Evolutionary conservation across 2,329 filamentous ascomycete genomes (phyloP), one percentile per base, ranked within the genome.

Genomic region (Nemania bipapillata): DNA sequence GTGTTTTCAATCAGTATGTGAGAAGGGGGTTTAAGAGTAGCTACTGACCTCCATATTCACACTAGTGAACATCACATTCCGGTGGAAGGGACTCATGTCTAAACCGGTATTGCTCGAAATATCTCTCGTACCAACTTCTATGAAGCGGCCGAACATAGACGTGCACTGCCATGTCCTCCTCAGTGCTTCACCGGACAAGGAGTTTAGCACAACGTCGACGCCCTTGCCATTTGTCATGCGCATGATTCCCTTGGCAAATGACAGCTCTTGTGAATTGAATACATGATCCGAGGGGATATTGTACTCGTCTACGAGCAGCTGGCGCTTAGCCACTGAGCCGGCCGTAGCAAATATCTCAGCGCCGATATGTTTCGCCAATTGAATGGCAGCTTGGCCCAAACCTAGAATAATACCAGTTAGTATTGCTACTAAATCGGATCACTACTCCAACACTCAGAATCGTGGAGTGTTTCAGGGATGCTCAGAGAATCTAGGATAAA

Each of bases 131-230:
- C 70, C 66, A 6, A 73, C 49, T 28, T 68, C 62, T 5, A 69
- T 11, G 70, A 85, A 81, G 1, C 75, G 76, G 0, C 82, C 83
- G 57, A 80, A 82, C 0, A 76, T 70, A 0, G 83, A 81, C 1
- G 86, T 72, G 52, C 81, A 83, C 1, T 79, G 70, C 80, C 79
- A 84, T 0, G 79, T 77, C 0, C 79, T 77, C 3, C 78, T 79
- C 0, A 84, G 74, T 0, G 77, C 62, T 4, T 82, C 79, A 1
- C 80, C 80, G 0, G 81, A 74, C 0, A 82, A 71, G 0, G 79
- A 79, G 70, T 82, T 83, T 5, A 84, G 70, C 0, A 82, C 78
- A 0, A 70, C 67, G 26, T 70, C 69, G 0, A 71, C 61, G 3
- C 69, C 66, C n/a, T 22, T n/a, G 5, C 67, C 61, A 1, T 28